Conservation (phyloP, 1,139 yeast genomes). For the Yamadazyma triangularis region DNA sequence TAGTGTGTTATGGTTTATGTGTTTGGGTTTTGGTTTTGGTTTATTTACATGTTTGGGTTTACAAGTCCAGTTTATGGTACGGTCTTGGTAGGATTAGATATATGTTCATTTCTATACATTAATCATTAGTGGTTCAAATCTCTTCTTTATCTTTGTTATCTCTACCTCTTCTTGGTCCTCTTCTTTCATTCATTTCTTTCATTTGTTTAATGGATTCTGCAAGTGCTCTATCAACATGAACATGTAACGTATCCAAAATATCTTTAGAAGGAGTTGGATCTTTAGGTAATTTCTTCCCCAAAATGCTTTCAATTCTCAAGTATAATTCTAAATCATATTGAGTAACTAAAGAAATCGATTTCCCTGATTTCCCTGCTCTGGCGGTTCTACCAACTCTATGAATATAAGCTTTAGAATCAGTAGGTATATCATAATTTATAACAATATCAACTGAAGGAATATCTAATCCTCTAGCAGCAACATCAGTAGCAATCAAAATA, state of each 20-base stretch:
- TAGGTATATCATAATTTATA: slow-evolving; percentile 91
- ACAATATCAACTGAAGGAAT: slow-evolving; percentile 94
- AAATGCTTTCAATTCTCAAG: slow-evolving; percentile 81
- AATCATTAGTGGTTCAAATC: neutral
- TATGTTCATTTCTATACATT: neutral
- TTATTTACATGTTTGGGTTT: no score
- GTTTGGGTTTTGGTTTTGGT: slow-evolving; percentile 1
- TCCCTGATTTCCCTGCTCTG: slow-evolving; percentile 95
- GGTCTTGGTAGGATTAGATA: neutral
- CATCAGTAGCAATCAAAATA: slow-evolving; percentile 93
- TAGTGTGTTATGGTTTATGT: neutral
- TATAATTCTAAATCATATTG: slow-evolving; percentile 92
- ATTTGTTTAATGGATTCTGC: slow-evolving; percentile 87
- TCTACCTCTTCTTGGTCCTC: slow-evolving; percentile 23
- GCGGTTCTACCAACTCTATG: slow-evolving; percentile 99
- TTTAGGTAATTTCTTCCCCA: slow-evolving; percentile 76
- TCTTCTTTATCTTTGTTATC: slow-evolving; percentile 49
- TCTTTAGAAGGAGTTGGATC: slow-evolving; percentile 72
- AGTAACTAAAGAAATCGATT: slow-evolving; percentile 84
- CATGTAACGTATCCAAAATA: slow-evolving; percentile 73
- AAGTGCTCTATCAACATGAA: slow-evolving; percentile 87
- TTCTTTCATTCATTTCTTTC: slow-evolving; percentile 60
- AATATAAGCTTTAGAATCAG: slow-evolving; percentile 96
- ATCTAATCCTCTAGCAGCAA: slow-evolving; percentile 97
- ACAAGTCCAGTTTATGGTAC: no score